Conservation (phyloP, 176 grass and related monocot species). For the Triticum turgidum region DNA sequence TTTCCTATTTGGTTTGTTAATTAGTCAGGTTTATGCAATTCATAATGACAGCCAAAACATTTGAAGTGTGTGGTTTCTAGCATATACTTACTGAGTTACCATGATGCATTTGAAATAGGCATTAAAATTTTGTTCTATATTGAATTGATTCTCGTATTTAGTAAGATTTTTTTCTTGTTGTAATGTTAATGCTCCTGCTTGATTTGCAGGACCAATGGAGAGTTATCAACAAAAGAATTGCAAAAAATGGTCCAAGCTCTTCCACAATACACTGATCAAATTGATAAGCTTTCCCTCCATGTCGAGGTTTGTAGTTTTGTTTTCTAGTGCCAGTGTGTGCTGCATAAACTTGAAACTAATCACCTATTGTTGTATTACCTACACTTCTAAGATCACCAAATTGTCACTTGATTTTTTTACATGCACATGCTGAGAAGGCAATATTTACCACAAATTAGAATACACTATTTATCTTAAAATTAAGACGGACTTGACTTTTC, state of each 20-base stretch:
- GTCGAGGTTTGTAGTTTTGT: slow-evolving; percentile 71
- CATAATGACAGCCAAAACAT: slow-evolving; percentile 13
- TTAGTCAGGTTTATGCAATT: not conserved
- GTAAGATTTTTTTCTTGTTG: not conserved
- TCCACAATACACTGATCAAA: slow-evolving; percentile 95
- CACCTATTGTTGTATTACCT: not conserved
- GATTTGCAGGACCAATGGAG: slow-evolving; percentile 59
- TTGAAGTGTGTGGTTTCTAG: not conserved
- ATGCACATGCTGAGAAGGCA: not conserved
- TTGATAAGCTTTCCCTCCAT: slow-evolving; percentile 93
- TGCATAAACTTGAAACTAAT: not conserved
- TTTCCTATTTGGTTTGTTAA: not conserved
- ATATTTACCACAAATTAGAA: not conserved
- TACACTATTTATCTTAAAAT: not conserved
- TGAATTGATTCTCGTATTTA: not conserved
- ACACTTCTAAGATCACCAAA: slow-evolving; percentile 9
- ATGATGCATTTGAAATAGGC: not conserved
- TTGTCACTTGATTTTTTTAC: not conserved
- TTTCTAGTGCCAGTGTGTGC: not conserved
- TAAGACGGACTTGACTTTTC: not conserved
- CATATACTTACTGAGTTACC: not conserved
- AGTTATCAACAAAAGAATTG: slow-evolving; percentile 84
- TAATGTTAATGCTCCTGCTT: not conserved
- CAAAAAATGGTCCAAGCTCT: slow-evolving; percentile 95
- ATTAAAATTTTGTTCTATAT: not conserved